A percentile compares a stretch with the other conserved stretches of the same genome.
These are phyloP conservation scores for Coniochaeta ligniaria DNA, from an alignment of 2,329 filamentous ascomycete species.

Conservation along the genomic window DNA sequence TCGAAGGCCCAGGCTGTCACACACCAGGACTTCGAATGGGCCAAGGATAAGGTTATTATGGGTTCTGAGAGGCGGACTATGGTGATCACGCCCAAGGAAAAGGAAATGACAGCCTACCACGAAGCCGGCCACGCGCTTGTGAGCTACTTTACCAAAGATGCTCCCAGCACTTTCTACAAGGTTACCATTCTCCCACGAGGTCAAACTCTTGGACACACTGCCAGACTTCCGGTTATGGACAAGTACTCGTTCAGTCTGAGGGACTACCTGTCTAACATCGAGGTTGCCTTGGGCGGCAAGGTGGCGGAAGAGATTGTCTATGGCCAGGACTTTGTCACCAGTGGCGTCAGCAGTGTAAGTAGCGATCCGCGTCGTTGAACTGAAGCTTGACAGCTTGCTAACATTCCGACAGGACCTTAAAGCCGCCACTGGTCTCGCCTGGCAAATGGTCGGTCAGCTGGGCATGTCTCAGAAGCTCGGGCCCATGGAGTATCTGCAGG, in stretches of 20 bases:
- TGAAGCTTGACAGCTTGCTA: constrained; percentile 1
- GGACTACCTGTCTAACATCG: constrained; percentile 62
- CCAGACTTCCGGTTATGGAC: constrained; percentile 83
- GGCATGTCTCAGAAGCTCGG: constrained; percentile 87
- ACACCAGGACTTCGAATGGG: constrained; percentile 86
- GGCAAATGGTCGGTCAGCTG: constrained; percentile 78
- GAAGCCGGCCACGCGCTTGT: constrained; percentile 94
- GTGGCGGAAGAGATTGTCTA: constrained; percentile 83
- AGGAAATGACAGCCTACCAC: constrained; percentile 94
- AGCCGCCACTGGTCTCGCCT: constrained; percentile 73
- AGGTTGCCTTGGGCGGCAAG: constrained; percentile 73
- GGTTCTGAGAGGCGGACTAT: constrained; percentile 86
- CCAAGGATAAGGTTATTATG: constrained; percentile 97
- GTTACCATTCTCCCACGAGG: constrained; percentile 94
- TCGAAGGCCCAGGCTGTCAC: constrained; percentile 69
- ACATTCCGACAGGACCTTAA: constrained; percentile 62
- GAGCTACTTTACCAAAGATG: constrained; percentile 68
- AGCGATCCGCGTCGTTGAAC: neutral
- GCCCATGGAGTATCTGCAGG: constrained; percentile 78
- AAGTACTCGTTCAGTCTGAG: constrained; percentile 82
- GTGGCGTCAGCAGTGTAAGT: constrained; percentile 71
- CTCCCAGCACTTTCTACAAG: constrained; percentile 80
- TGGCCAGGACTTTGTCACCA: constrained; percentile 84
- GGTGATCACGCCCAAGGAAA: constrained; percentile 88
- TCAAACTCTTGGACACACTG: constrained; percentile 77